These are phyloP conservation scores for Sporothrix protearum DNA, from an alignment of 2,329 filamentous ascomycete genomes.

Conservation along the genomic window DNA sequence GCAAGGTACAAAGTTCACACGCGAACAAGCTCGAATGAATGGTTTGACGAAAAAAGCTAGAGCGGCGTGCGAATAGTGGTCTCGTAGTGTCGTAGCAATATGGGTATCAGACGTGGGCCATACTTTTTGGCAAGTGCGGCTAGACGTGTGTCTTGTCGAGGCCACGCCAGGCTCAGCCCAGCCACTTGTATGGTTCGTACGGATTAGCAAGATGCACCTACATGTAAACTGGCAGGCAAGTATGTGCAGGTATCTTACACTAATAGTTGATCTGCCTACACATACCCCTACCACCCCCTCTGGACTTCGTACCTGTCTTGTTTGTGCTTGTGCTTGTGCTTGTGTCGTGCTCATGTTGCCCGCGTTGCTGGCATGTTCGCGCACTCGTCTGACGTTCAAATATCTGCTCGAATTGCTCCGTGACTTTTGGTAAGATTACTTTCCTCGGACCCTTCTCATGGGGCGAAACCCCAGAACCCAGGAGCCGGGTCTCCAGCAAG, in stretches of 20 bases:
- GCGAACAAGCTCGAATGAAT: constrained; percentile 10
- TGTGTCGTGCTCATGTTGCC: not conserved
- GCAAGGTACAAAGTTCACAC: constrained; percentile 8
- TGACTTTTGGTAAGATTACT: not conserved
- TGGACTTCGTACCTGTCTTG: not conserved
- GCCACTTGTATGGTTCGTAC: constrained; percentile 13
- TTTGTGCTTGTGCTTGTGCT: constrained; percentile 9
- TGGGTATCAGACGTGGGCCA: constrained; percentile 17
- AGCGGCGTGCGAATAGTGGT: constrained; percentile 6
- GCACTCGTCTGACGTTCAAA: not conserved
- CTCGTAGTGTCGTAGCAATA: constrained; percentile 15
- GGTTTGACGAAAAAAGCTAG: constrained; percentile 1
- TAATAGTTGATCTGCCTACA: not conserved
- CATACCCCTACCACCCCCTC: not conserved
- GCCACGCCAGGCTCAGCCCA: constrained; percentile 21
- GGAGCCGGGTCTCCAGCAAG: constrained; percentile 13
- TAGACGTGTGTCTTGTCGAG: constrained; percentile 13
- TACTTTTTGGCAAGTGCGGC: constrained; percentile 21
- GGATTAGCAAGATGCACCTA: constrained; percentile 9
- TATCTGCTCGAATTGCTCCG: constrained; percentile 2
- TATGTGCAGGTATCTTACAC: not conserved
- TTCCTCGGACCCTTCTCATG: not conserved
- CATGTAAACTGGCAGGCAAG: no score
- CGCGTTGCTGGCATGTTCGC: not conserved
- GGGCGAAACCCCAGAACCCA: not conserved